Percentiles rank a stretch among this genome's conserved stretches.
Evolutionary conservation across 2,329 filamentous ascomycete species (phyloP).

Genomic region (Aspergillus terreus): DNA sequence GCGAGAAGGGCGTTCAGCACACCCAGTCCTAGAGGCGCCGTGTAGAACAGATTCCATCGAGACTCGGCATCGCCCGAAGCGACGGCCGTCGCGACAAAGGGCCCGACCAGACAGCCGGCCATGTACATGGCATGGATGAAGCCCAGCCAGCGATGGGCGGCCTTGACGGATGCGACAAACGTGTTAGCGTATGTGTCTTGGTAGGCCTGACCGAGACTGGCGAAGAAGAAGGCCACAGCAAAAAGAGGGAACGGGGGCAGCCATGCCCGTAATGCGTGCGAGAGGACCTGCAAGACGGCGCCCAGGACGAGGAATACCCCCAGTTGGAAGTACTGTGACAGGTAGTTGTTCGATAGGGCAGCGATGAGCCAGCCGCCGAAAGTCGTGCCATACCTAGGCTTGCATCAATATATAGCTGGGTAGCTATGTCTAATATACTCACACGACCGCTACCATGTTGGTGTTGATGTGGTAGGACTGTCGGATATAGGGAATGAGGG

Average conservation of each 20-base stretch:
- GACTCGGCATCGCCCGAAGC: conserved; percentile 36
- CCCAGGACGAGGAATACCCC: conserved; percentile 57
- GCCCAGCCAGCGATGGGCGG: conserved; percentile 58
- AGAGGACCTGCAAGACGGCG: conserved; percentile 48
- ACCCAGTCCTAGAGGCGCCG: conserved; percentile 52
- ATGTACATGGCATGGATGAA: conserved; percentile 63
- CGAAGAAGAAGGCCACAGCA: conserved; percentile 55
- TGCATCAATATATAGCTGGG: no score
- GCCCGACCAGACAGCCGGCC: conserved; percentile 54
- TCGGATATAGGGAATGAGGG: conserved; percentile 61
- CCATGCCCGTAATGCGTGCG: conserved; percentile 53
- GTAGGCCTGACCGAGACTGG: conserved; percentile 58
- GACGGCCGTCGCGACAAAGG: conserved; percentile 54
- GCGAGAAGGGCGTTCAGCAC: conserved; percentile 50
- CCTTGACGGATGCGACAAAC: conserved; percentile 52
- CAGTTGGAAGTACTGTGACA: conserved; percentile 51
- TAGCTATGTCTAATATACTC: conserved; percentile 12
- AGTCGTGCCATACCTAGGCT: conserved; percentile 49
- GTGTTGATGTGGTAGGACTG: conserved; percentile 54
- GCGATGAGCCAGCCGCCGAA: conserved; percentile 60
- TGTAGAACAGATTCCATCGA: conserved; percentile 57
- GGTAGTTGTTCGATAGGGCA: conserved; percentile 49
- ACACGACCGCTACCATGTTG: conserved; percentile 51
- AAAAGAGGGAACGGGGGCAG: conserved; percentile 56
- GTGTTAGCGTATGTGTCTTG: conserved; percentile 63